These are phyloP conservation scores for Yueomyces sp. DNA, from an alignment of 805 yeast genomes.

Conservation along the genomic window DNA sequence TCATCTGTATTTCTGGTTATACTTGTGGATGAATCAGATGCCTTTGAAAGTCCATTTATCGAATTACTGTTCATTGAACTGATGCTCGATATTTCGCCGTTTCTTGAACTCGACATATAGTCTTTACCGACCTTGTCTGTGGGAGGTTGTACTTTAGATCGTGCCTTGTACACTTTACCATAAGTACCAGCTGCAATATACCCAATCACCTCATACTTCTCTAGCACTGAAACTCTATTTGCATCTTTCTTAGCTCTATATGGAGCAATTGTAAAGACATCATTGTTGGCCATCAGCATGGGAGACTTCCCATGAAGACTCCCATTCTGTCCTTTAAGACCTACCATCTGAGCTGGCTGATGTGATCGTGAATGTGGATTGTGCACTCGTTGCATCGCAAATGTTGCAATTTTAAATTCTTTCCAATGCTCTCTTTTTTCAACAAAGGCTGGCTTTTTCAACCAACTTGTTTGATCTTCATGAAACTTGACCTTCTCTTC, in stretches of 20 bases:
- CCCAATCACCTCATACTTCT: conserved; percentile 77
- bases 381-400: background rate
- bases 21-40: background rate
- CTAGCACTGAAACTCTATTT: conserved; percentile 58
- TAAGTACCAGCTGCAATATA: conserved; percentile 98
- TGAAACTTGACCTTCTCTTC: too few relatives aligned
- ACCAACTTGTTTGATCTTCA: too few relatives aligned
- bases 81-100: background rate
- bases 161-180: conserved; percentile 93
- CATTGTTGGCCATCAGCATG: conserved; percentile 39
- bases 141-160: conserved; percentile 19
- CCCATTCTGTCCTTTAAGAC: conserved; percentile 3
- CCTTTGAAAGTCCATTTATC: background rate
- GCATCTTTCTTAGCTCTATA: conserved; percentile 54
- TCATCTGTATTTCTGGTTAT: background rate
- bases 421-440: background rate
- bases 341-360: conserved; percentile 2
- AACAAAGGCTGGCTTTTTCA: background rate
- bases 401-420: background rate
- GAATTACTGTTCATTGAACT: background rate
- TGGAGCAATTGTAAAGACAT: conserved; percentile 41
- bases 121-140: background rate
- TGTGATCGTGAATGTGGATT: background rate
- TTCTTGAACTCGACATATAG: background rate
- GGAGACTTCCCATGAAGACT: conserved; percentile 26